Conservation (phyloP, 148 eudicot genomes). For the Euryodendron excelsum region DNA sequence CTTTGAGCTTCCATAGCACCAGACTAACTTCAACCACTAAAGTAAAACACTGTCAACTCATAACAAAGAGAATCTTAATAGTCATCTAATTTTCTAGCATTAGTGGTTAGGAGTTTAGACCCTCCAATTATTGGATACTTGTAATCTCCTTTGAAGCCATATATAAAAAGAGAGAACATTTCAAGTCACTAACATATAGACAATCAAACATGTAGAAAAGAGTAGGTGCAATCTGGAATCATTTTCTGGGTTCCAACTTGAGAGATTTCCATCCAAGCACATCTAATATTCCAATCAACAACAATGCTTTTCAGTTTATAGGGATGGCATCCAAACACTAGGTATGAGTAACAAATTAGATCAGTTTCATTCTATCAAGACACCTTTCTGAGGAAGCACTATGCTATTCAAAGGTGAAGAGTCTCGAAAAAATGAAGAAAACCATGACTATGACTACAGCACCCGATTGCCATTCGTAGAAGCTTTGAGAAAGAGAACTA, state of each 20-base stretch:
- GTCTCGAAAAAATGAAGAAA: no score
- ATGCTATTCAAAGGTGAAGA: no score
- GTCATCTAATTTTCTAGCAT: not conserved
- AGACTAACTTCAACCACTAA: constrained; percentile 8
- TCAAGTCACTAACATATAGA: not conserved
- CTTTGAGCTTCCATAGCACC: not conserved
- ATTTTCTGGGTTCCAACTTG: not conserved
- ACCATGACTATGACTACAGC: no score
- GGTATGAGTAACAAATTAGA: not conserved
- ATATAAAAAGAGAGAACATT: not conserved
- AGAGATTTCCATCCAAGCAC: not conserved
- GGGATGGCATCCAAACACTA: not conserved
- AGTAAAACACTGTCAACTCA: not conserved
- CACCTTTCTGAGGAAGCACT: not conserved
- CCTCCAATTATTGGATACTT: not conserved
- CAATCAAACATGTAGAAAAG: not conserved
- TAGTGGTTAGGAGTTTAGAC: not conserved
- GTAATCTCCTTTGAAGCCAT: not conserved
- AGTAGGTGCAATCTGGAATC: not conserved
- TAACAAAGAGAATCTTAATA: not conserved
- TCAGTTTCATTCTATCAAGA: not conserved
- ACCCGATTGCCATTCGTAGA: no score
- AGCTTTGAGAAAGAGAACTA: not conserved
- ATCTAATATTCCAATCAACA: not conserved
- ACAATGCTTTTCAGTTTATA: not conserved